Conservation (phyloP, 805 yeast genomes). For the Kodamaea neixiangensis region DNA sequence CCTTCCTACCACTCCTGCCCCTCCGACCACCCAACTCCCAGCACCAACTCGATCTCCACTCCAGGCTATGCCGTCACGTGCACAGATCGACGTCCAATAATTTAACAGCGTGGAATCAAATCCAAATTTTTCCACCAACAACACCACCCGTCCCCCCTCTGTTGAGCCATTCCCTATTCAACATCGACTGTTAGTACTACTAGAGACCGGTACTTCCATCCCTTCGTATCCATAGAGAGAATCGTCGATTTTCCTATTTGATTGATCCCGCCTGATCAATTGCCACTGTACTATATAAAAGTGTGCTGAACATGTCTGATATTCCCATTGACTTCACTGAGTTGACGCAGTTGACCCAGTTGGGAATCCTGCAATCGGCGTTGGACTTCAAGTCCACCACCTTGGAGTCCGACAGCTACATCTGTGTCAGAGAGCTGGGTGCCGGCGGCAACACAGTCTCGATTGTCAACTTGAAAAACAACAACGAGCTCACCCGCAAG, state of each 20-base stretch:
- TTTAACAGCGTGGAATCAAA: constrained; percentile 7
- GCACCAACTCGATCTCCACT: too few species aligned
- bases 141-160: not conserved
- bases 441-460: constrained; percentile 84
- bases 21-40: too few species aligned
- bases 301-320: constrained; percentile 38
- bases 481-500: constrained; percentile 80
- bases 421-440: constrained; percentile 72
- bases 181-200: not conserved
- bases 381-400: constrained; percentile 94
- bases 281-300: not conserved
- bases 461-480: constrained; percentile 79
- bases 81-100: not conserved
- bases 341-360: constrained; percentile 80
- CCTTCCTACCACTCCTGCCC: too few species aligned
- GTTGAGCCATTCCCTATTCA: not conserved
- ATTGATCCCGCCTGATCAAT: not conserved
- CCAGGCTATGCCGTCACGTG: not conserved
- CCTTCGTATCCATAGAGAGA: not conserved
- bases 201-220: not conserved
- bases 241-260: not conserved
- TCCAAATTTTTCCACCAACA: not conserved
- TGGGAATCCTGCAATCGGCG: constrained; percentile 83
- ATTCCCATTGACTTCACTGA: constrained; percentile 97
- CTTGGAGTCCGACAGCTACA: constrained; percentile 87